Conservation (phyloP, 2,329 filamentous ascomycete genomes). For the Alternaria solani region DNA sequence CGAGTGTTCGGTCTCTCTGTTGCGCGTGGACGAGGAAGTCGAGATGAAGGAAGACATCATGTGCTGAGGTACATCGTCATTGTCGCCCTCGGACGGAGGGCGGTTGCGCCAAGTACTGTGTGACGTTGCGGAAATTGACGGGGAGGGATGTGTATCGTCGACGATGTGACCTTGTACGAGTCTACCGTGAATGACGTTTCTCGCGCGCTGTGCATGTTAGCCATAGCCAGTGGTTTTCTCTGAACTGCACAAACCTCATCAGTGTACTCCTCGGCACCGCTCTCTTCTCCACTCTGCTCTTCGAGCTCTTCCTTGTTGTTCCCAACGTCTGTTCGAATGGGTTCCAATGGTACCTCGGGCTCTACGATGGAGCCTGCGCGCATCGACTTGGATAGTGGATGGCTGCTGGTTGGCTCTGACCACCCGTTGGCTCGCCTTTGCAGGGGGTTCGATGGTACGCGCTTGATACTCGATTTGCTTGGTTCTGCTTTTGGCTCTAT, state of each 20-base stretch:
- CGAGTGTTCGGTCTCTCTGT: slow-evolving; percentile 60
- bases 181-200: slow-evolving; percentile 89
- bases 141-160: slow-evolving; percentile 88
- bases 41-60: slow-evolving; percentile 88
- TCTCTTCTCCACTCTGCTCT: slow-evolving; percentile 33
- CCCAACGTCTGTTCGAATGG: slow-evolving; percentile 31
- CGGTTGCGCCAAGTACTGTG: slow-evolving; percentile 60
- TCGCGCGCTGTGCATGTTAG: slow-evolving; percentile 64
- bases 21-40: slow-evolving; percentile 69
- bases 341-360: slow-evolving; percentile 39
- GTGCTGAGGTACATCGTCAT: slow-evolving; percentile 70
- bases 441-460: slow-evolving; percentile 39
- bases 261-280: slow-evolving; percentile 62
- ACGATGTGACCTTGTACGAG: slow-evolving; percentile 95
- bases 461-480: slow-evolving; percentile 38
- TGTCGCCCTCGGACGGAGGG: slow-evolving; percentile 58
- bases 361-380: slow-evolving; percentile 47
- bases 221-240: neutral
- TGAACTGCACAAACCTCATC: slow-evolving; percentile 63
- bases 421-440: slow-evolving; percentile 41
- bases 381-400: slow-evolving; percentile 47
- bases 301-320: slow-evolving; percentile 27
- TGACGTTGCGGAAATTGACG: slow-evolving; percentile 70
- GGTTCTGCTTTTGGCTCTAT: slow-evolving; percentile 37
- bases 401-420: slow-evolving; percentile 35